Percentiles rank a stretch among this genome's conserved stretches.
These are phyloP conservation scores for Candida nemodendra DNA, from an alignment of 805 yeast genomes.

Conservation along the genomic window DNA sequence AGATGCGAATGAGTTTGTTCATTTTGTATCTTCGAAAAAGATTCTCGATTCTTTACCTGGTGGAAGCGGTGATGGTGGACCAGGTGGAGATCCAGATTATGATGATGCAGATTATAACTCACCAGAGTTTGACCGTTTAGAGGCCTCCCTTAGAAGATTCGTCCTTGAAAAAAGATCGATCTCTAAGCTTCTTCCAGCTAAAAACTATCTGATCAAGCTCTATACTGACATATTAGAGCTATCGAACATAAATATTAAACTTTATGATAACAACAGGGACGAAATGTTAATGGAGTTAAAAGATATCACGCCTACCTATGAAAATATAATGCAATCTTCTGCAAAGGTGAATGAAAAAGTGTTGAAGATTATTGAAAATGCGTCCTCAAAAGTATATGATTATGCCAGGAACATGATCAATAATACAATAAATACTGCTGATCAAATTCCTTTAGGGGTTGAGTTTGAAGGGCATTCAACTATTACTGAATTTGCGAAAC, in stretches of 20 bases:
- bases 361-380: slow-evolving; percentile 59
- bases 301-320: slow-evolving; percentile 63
- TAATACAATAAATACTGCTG: slow-evolving; percentile 46
- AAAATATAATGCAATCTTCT: slow-evolving; percentile 50
- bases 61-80: slow-evolving; percentile 35
- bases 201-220: slow-evolving; percentile 74
- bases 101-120: slow-evolving; percentile 35
- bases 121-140: slow-evolving; percentile 80
- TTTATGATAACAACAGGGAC: slow-evolving; percentile 49
- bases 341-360: slow-evolving; percentile 55
- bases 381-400: slow-evolving; percentile 58
- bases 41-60: slow-evolving; percentile 39
- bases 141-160: slow-evolving; percentile 80
- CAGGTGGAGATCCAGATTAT: slow-evolving; percentile 30
- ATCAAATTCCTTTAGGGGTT: slow-evolving; percentile 33
- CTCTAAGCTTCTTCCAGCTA: slow-evolving; percentile 90
- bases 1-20: slow-evolving; percentile 87
- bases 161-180: slow-evolving; percentile 84
- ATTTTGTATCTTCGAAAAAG: slow-evolving; percentile 74
- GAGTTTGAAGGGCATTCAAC: slow-evolving; percentile 62
- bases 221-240: slow-evolving; percentile 62
- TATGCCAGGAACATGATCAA: slow-evolving; percentile 54
- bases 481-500: slow-evolving; percentile 65
- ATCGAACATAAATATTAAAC: slow-evolving; percentile 59
- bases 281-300: slow-evolving; percentile 49